These are phyloP conservation scores for Podospora australis DNA, from an alignment of 495 filamentous ascomycete genomes.

Conservation along the genomic window DNA sequence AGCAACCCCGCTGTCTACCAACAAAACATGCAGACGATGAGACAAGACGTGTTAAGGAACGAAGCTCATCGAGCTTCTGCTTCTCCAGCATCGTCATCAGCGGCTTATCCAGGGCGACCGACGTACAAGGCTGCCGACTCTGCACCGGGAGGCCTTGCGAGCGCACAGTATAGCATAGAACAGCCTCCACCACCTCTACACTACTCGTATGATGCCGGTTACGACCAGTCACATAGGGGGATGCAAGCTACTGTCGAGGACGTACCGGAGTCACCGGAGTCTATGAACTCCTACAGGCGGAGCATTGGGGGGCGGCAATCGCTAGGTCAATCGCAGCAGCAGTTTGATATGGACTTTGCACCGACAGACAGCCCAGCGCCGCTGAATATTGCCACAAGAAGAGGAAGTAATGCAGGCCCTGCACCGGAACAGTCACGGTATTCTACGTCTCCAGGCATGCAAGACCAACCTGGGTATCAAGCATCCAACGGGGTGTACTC, in stretches of 20 bases:
- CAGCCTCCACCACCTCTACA: conserved; percentile 34
- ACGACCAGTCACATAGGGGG: conserved; percentile 37
- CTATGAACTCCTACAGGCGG: conserved; percentile 39
- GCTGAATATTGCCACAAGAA: conserved; percentile 35
- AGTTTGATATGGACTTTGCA: conserved; percentile 23
- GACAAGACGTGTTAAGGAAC: conserved; percentile 41
- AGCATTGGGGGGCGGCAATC: conserved; percentile 30
- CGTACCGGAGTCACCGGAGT: conserved; percentile 47
- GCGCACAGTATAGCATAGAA: conserved; percentile 26
- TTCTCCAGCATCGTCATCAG: conserved; percentile 16
- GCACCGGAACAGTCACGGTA: conserved; percentile 11
- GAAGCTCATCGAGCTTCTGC: conserved; percentile 41
- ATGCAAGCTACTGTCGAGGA: conserved; percentile 69
- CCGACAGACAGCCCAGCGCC: conserved; percentile 41
- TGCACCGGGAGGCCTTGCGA: conserved; percentile 26
- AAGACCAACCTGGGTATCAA: not conserved
- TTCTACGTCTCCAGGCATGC: not conserved
- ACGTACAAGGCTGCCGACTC: conserved; percentile 41
- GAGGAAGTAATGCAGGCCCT: not conserved
- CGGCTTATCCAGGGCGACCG: conserved; percentile 38
- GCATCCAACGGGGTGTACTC: not conserved
- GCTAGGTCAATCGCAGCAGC: conserved; percentile 26
- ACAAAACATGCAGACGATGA: conserved; percentile 34
- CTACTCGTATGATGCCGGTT: conserved; percentile 43
- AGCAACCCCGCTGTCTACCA: conserved; percentile 33